Evolutionary conservation across 139 green algal genomes (phyloP).

Genomic region (Chlamydomonas applanata): DNA sequence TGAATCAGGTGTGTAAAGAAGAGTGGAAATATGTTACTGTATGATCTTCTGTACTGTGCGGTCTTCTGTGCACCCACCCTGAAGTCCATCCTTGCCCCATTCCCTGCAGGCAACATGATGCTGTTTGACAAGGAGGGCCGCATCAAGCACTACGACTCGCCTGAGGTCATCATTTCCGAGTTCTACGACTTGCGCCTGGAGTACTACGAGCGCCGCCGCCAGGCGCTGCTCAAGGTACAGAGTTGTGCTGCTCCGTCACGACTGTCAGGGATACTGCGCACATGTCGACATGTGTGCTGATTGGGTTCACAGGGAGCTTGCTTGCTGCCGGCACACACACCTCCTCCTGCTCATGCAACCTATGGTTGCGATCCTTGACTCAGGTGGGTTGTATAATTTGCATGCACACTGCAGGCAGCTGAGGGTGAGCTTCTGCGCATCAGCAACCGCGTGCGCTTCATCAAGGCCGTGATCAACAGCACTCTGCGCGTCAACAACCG

Average conservation of each 20-base stretch:
- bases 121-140: slow-evolving; percentile 87
- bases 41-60: neutral
- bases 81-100: too few relatives aligned
- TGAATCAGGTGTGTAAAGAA: too few relatives aligned
- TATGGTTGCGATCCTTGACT: neutral
- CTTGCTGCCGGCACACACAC: neutral
- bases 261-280: too few relatives aligned
- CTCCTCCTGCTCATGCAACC: neutral
- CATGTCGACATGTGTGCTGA: too few relatives aligned
- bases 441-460: slow-evolving; percentile 93
- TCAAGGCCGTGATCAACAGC: slow-evolving; percentile 86
- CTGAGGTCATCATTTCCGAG: slow-evolving; percentile 87
- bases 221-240: slow-evolving; percentile 58
- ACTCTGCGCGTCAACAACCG: slow-evolving; percentile 79
- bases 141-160: slow-evolving; percentile 88
- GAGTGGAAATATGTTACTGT: neutral
- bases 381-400: too few relatives aligned
- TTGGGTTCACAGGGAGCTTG: too few relatives aligned
- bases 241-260: neutral
- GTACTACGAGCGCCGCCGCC: slow-evolving; percentile 81
- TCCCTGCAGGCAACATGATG: slow-evolving; percentile 96
- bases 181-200: slow-evolving; percentile 89
- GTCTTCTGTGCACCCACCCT: too few relatives aligned
- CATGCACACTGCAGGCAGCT: slow-evolving; percentile 58
- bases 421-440: slow-evolving; percentile 74